phyloP scores from a whole-genome alignment of 2,329 filamentous ascomycete species.

The Diaporthe humulicola region DNA sequence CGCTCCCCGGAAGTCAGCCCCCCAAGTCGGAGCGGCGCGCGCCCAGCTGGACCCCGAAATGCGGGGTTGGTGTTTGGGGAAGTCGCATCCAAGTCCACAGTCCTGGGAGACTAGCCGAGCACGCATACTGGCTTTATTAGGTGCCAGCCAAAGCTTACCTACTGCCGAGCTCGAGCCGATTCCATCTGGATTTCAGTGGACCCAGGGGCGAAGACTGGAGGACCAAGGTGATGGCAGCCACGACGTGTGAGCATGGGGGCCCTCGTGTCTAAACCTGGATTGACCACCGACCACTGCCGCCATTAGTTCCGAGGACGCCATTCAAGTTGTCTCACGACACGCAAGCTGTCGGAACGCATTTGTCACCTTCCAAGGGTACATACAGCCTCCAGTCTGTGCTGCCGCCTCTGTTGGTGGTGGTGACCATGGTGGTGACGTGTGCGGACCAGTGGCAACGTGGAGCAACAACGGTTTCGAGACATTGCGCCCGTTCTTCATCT shows the following conservation, averaged over 20 bases:
- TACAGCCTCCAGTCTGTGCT: no score
- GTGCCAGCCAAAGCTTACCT: not conserved
- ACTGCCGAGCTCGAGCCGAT: not conserved
- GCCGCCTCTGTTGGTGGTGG: not conserved
- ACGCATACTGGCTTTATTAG: no score
- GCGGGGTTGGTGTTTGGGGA: constrained; percentile 25
- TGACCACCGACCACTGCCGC: not conserved
- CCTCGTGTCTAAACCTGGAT: not conserved
- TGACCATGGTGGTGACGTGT: not conserved
- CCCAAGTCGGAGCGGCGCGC: constrained; percentile 5
- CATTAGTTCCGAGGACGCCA: not conserved
- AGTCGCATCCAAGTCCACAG: constrained; percentile 7
- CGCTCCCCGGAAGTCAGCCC: constrained; percentile 14
- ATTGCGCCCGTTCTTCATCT: not conserved
- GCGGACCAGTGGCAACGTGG: not conserved
- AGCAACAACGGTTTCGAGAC: not conserved
- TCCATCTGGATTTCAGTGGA: not conserved
- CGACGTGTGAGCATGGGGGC: no score
- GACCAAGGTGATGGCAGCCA: no score
- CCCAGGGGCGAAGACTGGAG: not conserved
- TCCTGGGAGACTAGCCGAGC: not conserved
- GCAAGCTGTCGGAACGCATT: not conserved
- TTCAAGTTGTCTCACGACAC: not conserved
- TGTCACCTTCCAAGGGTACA: not conserved
- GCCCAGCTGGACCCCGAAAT: constrained; percentile 21